These are phyloP conservation scores for Tolypocladium sp. DNA, from an alignment of 2,329 filamentous ascomycete genomes.

Conservation along the genomic window DNA sequence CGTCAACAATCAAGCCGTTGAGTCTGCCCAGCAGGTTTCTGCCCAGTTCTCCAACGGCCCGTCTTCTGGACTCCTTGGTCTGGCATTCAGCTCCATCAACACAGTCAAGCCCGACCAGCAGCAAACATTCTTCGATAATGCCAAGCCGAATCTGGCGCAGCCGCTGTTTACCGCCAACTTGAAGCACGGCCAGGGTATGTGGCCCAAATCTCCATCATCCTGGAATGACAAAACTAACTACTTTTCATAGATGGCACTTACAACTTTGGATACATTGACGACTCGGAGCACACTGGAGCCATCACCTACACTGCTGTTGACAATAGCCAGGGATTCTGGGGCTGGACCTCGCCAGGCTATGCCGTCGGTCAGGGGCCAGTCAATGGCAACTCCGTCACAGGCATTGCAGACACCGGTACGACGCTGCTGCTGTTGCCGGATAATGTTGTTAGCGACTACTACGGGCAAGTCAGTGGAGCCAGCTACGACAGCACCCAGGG, in stretches of 20 bases:
- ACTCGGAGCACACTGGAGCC: conserved; percentile 49
- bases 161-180: conserved; percentile 61
- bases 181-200: conserved; percentile 34
- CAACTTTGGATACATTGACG: conserved; percentile 65
- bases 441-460: conserved; percentile 40
- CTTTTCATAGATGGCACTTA: conserved; percentile 48
- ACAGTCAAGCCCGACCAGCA: conserved; percentile 28
- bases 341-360: conserved; percentile 12
- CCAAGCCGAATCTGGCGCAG: conserved; percentile 8
- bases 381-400: conserved; percentile 23
- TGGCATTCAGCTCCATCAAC: conserved; percentile 33
- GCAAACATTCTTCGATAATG: conserved; percentile 32
- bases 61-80: conserved; percentile 36
- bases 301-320: conserved; percentile 56
- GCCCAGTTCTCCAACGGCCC: conserved; percentile 25
- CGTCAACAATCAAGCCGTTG: conserved; percentile 31
- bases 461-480: conserved; percentile 27
- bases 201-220: no score
- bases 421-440: conserved; percentile 51
- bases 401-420: conserved; percentile 51
- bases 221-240: no score
- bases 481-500: conserved; percentile 21
- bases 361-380: conserved; percentile 7
- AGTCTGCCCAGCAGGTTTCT: conserved; percentile 31
- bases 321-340: conserved; percentile 57